Evolutionary conservation across 129 eudicot genomes (phyloP).

Genomic region (Escallonia rubra): DNA sequence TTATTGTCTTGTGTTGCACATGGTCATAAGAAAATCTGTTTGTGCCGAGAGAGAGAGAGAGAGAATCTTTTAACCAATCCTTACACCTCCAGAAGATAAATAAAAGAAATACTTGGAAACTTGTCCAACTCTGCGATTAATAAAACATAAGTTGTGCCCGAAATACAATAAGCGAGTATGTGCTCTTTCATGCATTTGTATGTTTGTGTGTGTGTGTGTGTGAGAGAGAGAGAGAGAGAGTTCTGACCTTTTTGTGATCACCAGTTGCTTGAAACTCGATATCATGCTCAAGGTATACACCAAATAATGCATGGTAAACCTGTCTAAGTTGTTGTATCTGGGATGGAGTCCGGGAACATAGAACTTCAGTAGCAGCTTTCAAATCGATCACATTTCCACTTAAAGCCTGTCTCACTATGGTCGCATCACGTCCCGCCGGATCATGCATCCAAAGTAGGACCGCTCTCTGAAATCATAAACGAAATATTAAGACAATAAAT

Average conservation of each 20-base stretch:
- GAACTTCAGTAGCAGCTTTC: conserved; percentile 75
- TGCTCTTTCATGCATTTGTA: no score
- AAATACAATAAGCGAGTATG: no score
- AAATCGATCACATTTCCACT: conserved; percentile 33
- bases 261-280: conserved; percentile 62
- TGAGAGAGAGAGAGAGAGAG: conserved; percentile 14
- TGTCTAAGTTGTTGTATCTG: conserved; percentile 69
- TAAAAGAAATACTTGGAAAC: no score
- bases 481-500: neutral
- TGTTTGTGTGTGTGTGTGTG: neutral
- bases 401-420: conserved; percentile 46
- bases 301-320: conserved; percentile 47
- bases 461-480: conserved; percentile 54
- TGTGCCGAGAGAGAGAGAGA: no score
- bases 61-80: no score
- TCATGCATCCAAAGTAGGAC: conserved; percentile 73
- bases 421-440: conserved; percentile 78
- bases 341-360: conserved; percentile 71
- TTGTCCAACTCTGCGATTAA: no score
- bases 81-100: no score
- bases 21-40: no score
- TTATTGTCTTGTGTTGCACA: no score
- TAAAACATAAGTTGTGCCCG: no score
- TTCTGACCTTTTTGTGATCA: conserved; percentile 61
- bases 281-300: conserved; percentile 73